Percentiles rank a stretch among this genome's conserved stretches.
Conservation (phyloP, 768 basidiomycete genomes). For the Tricholoma matsutake region DNA sequence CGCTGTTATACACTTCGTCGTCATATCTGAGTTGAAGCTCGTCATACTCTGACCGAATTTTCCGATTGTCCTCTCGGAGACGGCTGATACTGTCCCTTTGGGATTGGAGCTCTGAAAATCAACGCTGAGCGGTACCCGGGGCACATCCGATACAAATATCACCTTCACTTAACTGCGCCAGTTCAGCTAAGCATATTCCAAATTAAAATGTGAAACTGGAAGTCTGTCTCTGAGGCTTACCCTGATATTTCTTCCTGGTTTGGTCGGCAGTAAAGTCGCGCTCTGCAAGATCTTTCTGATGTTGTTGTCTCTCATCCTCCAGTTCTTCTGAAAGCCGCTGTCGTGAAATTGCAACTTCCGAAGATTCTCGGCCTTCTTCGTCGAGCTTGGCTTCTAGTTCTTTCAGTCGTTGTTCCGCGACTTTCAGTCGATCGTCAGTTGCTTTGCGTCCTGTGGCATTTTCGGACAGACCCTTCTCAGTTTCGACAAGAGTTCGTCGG, state of each 20-base stretch:
- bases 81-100: slow-evolving; percentile 75
- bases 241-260: slow-evolving; percentile 85
- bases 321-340: slow-evolving; percentile 72
- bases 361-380: slow-evolving; percentile 63
- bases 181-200: slow-evolving; percentile 49
- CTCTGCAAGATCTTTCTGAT: slow-evolving; percentile 77
- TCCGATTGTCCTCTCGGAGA: slow-evolving; percentile 77
- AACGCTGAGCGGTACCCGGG: background rate
- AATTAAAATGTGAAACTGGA: background rate
- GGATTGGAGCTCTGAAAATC: slow-evolving; percentile 61
- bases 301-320: slow-evolving; percentile 74
- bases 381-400: slow-evolving; percentile 65
- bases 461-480: slow-evolving; percentile 56
- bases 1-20: slow-evolving; percentile 73
- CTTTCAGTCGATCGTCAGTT: slow-evolving; percentile 45
- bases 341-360: slow-evolving; percentile 61
- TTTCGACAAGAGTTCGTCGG: slow-evolving; percentile 56
- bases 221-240: slow-evolving; percentile 32
- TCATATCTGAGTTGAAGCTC: slow-evolving; percentile 72
- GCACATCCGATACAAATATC: slow-evolving; percentile 4
- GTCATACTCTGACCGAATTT: slow-evolving; percentile 72
- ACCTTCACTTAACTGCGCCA: slow-evolving; percentile 82
- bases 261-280: slow-evolving; percentile 77
- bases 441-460: slow-evolving; percentile 50
- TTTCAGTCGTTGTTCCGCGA: slow-evolving; percentile 48